Conservation (phyloP, 75 land plant genomes). For the Cunninghamia lanceolata region DNA sequence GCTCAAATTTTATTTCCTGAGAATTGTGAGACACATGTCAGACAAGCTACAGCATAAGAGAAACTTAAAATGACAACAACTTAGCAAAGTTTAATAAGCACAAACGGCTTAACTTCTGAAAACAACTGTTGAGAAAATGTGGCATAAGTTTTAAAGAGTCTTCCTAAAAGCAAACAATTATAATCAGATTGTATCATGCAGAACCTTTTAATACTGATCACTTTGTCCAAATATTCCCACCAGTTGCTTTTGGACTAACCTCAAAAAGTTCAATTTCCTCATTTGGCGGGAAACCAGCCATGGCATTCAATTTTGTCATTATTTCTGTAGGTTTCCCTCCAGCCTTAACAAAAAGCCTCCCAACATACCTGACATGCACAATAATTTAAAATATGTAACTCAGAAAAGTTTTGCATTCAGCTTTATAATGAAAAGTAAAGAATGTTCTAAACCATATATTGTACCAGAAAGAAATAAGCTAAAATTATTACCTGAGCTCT, state of each 20-base stretch:
- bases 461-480: not conserved
- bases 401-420: not conserved
- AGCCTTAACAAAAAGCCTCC: conserved; percentile 16
- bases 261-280: conserved; percentile 23
- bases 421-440: not conserved
- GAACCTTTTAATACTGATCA: not conserved
- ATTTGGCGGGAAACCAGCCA: conserved; percentile 20
- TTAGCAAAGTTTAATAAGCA: not conserved
- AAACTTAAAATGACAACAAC: not conserved
- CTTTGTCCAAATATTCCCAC: not conserved
- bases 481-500: conserved; percentile 67
- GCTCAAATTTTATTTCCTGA: conserved; percentile 59
- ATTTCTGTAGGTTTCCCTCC: conserved; percentile 13
- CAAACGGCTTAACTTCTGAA: too few relatives aligned
- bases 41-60: not conserved
- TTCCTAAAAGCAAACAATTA: not conserved
- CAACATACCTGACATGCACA: conserved; percentile 11
- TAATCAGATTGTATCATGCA: not conserved
- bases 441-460: not conserved
- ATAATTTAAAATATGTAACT: not conserved
- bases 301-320: conserved; percentile 15
- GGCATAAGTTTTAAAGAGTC: not conserved
- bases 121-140: too few relatives aligned
- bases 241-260: conserved; percentile 9
- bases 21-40: not conserved